Evolutionary conservation across 1,139 yeast genomes (phyloP).

Genomic region (Insectozyma bohioensis): DNA sequence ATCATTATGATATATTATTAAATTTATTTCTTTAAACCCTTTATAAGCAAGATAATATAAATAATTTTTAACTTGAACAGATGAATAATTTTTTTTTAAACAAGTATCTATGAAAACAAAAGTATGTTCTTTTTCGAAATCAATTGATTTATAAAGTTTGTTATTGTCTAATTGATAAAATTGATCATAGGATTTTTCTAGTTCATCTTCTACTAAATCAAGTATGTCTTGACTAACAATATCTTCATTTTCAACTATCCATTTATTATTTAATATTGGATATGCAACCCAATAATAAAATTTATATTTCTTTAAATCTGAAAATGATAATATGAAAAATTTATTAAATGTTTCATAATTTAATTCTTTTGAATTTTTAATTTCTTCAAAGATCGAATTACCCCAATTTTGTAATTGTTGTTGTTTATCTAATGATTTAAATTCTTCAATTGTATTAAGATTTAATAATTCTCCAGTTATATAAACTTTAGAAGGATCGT

Average conservation of each 20-base stretch:
- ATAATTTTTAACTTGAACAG: slow-evolving; percentile 67
- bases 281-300: slow-evolving; percentile 89
- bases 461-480: slow-evolving; percentile 45
- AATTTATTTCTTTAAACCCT: slow-evolving; percentile 36
- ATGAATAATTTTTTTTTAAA: slow-evolving; percentile 44
- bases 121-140: slow-evolving; percentile 9
- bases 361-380: slow-evolving; percentile 12
- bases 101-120: slow-evolving; percentile 67
- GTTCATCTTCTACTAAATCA: slow-evolving; percentile 3
- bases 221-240: slow-evolving; percentile 8
- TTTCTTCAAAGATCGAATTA: slow-evolving; percentile 20
- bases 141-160: slow-evolving; percentile 7
- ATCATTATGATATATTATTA: slow-evolving; percentile 32
- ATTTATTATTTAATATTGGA: slow-evolving; percentile 57
- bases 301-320: slow-evolving; percentile 85
- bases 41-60: slow-evolving; percentile 51
- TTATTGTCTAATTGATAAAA: slow-evolving; percentile 16
- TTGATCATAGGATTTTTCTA: slow-evolving; percentile 10
- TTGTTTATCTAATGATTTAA: slow-evolving; percentile 65
- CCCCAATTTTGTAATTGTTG: slow-evolving; percentile 51
- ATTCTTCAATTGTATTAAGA: slow-evolving; percentile 83
- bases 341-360: slow-evolving; percentile 22
- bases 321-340: slow-evolving; percentile 67
- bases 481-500: slow-evolving; percentile 25
- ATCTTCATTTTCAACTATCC: slow-evolving; percentile 25